Percentiles rank a stretch among this genome's conserved stretches.
Conservation (phyloP, 176 grass and related monocot species). For the Triticum urartu region DNA sequence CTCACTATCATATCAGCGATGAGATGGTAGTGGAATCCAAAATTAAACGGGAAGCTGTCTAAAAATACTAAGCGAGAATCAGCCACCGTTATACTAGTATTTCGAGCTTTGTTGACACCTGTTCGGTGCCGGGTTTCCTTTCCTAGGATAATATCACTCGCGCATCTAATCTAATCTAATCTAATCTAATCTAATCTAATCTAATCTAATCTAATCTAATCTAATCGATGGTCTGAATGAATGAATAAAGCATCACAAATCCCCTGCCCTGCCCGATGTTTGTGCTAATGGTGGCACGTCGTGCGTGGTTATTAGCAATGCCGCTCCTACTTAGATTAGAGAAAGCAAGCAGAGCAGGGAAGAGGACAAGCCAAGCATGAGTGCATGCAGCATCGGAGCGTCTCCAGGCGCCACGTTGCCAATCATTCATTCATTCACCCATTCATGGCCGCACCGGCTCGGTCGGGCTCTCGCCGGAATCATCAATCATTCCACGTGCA, state of each 20-base stretch:
- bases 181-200: too few relatives aligned
- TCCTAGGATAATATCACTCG: not conserved
- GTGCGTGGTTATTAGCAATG: not conserved
- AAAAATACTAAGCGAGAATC: not conserved
- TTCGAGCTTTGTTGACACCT: too few relatives aligned
- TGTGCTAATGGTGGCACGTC: not conserved
- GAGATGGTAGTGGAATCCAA: not conserved
- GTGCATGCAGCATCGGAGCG: not conserved
- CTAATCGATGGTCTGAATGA: not conserved
- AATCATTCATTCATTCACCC: not conserved
- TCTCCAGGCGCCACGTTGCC: not conserved
- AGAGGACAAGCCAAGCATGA: not conserved
- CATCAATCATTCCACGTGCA: constrained; percentile 9
- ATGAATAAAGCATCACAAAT: not conserved
- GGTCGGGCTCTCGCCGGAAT: not conserved
- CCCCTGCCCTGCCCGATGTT: too few relatives aligned
- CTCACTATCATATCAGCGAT: not conserved
- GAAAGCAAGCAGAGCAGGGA: too few relatives aligned
- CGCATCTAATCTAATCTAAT: not conserved
- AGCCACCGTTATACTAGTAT: too few relatives aligned
- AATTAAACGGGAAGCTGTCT: not conserved
- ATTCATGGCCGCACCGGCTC: not conserved
- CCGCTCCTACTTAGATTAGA: too few relatives aligned
- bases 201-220: not conserved
- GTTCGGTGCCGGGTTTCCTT: too few relatives aligned